Percentiles rank a stretch among this genome's conserved stretches.
These are phyloP conservation scores for Tirmania nivea DNA, from an alignment of 495 filamentous ascomycete species.

Conservation along the genomic window DNA sequence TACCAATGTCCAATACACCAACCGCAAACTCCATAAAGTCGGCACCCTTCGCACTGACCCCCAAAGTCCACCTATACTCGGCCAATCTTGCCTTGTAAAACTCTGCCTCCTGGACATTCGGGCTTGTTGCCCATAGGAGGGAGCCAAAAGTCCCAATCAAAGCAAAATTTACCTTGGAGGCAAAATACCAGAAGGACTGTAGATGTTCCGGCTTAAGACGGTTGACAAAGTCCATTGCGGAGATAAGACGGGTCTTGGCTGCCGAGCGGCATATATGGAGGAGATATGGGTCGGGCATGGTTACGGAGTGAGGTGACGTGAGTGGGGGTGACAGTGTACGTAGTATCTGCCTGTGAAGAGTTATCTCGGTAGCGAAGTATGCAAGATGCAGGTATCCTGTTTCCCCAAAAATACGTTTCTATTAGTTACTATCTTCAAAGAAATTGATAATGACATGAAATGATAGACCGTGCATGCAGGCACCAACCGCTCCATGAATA, in stretches of 20 bases:
- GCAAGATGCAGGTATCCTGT: constrained; percentile 61
- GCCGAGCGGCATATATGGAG: constrained; percentile 89
- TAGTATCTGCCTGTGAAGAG: constrained; percentile 61
- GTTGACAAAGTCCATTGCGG: constrained; percentile 61
- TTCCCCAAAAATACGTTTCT: constrained; percentile 28
- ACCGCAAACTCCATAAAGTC: constrained; percentile 59
- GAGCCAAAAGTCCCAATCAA: constrained; percentile 62
- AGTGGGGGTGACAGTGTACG: constrained; percentile 37
- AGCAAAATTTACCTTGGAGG: constrained; percentile 60
- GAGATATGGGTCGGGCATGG: constrained; percentile 42
- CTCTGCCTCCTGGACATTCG: constrained; percentile 75
- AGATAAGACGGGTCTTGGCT: constrained; percentile 55
- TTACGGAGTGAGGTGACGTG: constrained; percentile 9
- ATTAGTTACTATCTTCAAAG: constrained; percentile 9
- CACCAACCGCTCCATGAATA: neutral
- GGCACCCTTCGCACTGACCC: constrained; percentile 61
- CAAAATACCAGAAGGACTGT: constrained; percentile 61
- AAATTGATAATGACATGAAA: neutral
- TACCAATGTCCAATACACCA: constrained; percentile 38
- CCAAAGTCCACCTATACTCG: constrained; percentile 88
- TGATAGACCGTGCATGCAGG: neutral
- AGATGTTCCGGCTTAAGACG: constrained; percentile 48
- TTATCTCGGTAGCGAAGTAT: constrained; percentile 70
- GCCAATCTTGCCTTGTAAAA: constrained; percentile 71
- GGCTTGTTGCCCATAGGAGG: constrained; percentile 61